phyloP scores from a whole-genome alignment of 2,329 filamentous ascomycete genomes.

The Ceratocystis cacaofunesta region DNA sequence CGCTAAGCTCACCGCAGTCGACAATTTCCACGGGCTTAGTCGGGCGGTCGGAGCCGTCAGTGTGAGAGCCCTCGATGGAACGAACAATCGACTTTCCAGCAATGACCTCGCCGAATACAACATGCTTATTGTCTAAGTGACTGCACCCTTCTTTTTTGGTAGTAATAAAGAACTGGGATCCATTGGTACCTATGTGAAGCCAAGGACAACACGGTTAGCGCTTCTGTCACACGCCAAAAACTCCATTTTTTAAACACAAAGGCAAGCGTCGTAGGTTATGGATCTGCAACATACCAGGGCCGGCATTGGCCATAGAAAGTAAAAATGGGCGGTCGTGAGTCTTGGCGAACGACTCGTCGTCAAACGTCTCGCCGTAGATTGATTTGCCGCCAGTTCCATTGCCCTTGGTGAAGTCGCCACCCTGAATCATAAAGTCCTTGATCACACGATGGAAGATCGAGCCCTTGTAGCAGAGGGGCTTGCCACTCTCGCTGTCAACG shows the following conservation, averaged over 20 bases:
- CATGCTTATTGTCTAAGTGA: constrained; percentile 90
- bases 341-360: constrained; percentile 85
- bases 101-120: constrained; percentile 90
- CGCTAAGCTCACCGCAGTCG: constrained; percentile 76
- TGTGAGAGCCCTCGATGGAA: constrained; percentile 72
- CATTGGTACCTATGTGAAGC: constrained; percentile 58
- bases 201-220: constrained; percentile 13
- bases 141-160: constrained; percentile 65
- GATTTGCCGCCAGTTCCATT: constrained; percentile 94
- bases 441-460: constrained; percentile 92
- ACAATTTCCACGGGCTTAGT: constrained; percentile 54
- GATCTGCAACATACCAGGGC: constrained; percentile 48
- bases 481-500: constrained; percentile 54
- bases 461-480: constrained; percentile 84
- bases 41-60: constrained; percentile 64
- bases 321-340: constrained; percentile 91
- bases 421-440: constrained; percentile 98
- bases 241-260: neutral
- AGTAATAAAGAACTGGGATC: constrained; percentile 96
- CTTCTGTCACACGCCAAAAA: neutral
- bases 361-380: constrained; percentile 95
- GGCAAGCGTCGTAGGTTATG: neutral
- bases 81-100: constrained; percentile 83
- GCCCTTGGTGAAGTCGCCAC: constrained; percentile 88
- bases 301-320: constrained; percentile 95